Conservation (phyloP, 1,139 yeast species). For the Blastobotrys buckinghamii region DNA sequence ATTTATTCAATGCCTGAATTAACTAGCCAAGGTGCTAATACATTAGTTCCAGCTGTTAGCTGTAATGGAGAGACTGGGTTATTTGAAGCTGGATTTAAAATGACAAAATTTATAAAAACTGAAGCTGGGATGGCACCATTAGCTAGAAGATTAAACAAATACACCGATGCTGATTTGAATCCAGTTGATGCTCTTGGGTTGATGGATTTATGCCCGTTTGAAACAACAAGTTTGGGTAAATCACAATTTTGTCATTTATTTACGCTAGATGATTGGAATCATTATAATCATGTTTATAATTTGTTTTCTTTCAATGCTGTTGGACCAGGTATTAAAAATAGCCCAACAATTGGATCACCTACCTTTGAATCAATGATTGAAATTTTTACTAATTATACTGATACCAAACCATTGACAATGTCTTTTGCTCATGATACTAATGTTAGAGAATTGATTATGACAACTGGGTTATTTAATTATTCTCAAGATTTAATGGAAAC, state of each 20-base stretch:
- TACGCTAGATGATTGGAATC: conserved; percentile 45
- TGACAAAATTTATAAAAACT: neutral
- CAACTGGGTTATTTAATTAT: conserved; percentile 39
- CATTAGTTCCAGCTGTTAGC: conserved; percentile 34
- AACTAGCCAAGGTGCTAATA: conserved; percentile 37
- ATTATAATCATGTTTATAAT: conserved; percentile 42
- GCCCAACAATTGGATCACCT: conserved; percentile 43
- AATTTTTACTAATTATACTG: conserved; percentile 38
- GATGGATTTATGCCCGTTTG: conserved; percentile 43
- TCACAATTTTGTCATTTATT: conserved; percentile 47
- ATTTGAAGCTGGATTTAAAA: conserved; percentile 9
- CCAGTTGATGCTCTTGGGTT: neutral
- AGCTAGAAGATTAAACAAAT: conserved; percentile 21
- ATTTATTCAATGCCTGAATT: conserved; percentile 36
- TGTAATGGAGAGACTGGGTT: neutral
- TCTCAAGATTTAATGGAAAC: conserved; percentile 3
- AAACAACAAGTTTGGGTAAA: conserved; percentile 47
- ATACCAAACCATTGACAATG: neutral
- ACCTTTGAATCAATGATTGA: conserved; percentile 45
- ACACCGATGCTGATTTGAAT: conserved; percentile 1
- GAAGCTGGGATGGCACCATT: conserved; percentile 32
- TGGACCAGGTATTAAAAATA: conserved; percentile 43
- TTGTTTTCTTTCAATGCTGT: conserved; percentile 42
- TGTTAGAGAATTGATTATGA: conserved; percentile 39
- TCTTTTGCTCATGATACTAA: conserved; percentile 52